A percentile compares a stretch with the other conserved stretches of the same genome.
Evolutionary conservation across 306 rosid species (phyloP).

Genomic region (Quercus rubra): DNA sequence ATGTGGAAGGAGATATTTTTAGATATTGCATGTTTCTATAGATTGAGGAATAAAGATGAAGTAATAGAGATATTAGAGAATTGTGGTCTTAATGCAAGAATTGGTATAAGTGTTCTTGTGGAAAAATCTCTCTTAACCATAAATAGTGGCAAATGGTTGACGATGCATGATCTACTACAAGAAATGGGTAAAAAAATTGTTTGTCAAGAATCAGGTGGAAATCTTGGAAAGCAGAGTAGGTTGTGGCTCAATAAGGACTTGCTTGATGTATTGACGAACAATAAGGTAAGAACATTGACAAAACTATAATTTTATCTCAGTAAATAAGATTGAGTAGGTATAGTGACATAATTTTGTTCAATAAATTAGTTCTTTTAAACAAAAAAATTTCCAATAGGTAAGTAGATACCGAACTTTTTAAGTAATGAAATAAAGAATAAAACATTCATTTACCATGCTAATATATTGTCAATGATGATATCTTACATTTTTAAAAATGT

Average conservation of each 20-base stretch:
- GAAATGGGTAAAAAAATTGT: not conserved
- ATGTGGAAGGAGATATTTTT: not conserved
- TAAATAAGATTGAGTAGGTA: no score
- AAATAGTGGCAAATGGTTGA: rapidly evolving
- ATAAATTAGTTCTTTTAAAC: no score
- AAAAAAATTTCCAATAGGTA: no score
- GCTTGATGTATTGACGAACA: rapidly evolving
- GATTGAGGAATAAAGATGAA: rapidly evolving
- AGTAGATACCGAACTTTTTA: no score
- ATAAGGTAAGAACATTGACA: not conserved
- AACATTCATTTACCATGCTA: no score
- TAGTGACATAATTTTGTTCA: no score
- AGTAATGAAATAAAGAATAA: no score
- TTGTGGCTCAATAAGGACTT: not conserved
- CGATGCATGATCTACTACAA: not conserved
- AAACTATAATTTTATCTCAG: no score
- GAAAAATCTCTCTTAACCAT: not conserved
- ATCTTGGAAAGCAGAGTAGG: not conserved
- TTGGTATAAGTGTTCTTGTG: not conserved
- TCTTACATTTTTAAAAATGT: no score
- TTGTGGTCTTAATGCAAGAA: not conserved
- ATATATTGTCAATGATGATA: no score
- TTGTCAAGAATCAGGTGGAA: not conserved
- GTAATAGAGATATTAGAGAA: not conserved
- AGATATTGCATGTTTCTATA: not conserved